phyloP scores from a whole-genome alignment of 2,329 filamentous ascomycete species.

The Rhexocercosporidium sp. region DNA sequence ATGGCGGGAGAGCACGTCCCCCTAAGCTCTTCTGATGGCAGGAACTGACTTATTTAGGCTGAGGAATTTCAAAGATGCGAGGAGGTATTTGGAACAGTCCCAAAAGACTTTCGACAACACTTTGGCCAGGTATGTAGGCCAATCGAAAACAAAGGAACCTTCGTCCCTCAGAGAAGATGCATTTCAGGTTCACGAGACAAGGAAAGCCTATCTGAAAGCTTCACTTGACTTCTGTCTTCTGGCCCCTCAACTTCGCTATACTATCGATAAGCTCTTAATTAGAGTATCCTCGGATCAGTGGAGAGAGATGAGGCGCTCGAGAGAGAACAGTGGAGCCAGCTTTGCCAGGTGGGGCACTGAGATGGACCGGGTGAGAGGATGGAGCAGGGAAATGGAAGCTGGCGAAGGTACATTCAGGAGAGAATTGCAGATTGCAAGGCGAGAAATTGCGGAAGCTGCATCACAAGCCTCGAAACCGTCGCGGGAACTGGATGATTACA shows the following conservation, averaged over 20 bases:
- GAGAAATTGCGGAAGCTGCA: constrained; percentile 81
- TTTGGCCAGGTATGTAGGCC: constrained; percentile 79
- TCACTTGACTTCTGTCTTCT: constrained; percentile 93
- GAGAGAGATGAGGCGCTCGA: constrained; percentile 78
- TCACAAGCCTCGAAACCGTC: constrained; percentile 77
- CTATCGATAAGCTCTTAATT: constrained; percentile 86
- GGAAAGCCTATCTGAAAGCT: constrained; percentile 87
- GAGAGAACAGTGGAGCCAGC: constrained; percentile 65
- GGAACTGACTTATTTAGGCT: constrained; percentile 47
- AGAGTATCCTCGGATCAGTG: constrained; percentile 85
- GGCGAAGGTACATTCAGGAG: constrained; percentile 83
- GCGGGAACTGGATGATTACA: constrained; percentile 91
- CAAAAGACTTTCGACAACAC: constrained; percentile 86
- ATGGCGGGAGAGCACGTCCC: constrained; percentile 66
- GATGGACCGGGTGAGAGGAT: constrained; percentile 90
- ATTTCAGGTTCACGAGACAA: constrained; percentile 91
- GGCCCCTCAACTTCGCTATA: constrained; percentile 82
- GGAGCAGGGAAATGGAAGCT: constrained; percentile 92
- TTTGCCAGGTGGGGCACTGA: constrained; percentile 75
- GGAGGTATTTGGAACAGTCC: constrained; percentile 74
- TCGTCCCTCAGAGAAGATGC: constrained; percentile 92
- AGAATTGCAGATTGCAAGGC: constrained; percentile 79
- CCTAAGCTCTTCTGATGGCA: background rate
- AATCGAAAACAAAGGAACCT: constrained; percentile 92
- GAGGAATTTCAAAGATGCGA: constrained; percentile 83